These are phyloP conservation scores for Knoxdaviesia proteae DNA, from an alignment of 2,329 filamentous ascomycete genomes.

Conservation along the genomic window DNA sequence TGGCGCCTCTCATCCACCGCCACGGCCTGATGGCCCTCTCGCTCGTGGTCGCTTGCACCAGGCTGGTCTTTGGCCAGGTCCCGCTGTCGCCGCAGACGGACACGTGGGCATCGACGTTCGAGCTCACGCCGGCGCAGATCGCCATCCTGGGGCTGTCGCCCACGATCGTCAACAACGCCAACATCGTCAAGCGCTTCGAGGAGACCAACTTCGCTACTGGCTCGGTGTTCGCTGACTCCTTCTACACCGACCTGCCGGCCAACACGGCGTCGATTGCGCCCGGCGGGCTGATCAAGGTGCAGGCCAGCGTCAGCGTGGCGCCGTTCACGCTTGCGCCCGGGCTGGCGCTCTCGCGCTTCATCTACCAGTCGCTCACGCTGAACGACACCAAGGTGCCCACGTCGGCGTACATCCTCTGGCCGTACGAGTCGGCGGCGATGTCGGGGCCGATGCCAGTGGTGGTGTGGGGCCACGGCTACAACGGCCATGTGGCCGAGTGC, in stretches of 20 bases:
- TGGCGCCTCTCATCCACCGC: too few species aligned
- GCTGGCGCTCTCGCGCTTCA: constrained; percentile 23
- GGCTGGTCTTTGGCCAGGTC: too few species aligned
- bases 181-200: constrained; percentile 10
- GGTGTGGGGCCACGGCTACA: constrained; percentile 23
- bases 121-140: constrained; percentile 9
- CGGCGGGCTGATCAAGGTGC: constrained; percentile 18
- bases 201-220: constrained; percentile 13
- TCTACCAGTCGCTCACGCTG: constrained; percentile 23
- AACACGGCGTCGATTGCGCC: constrained; percentile 7
- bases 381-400: constrained; percentile 24
- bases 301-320: constrained; percentile 16
- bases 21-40: too few species aligned
- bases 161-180: constrained; percentile 6
- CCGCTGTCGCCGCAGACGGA: constrained; percentile 3
- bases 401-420: constrained; percentile 29
- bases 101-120: constrained; percentile 12
- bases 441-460: constrained; percentile 12
- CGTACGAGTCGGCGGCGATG: constrained; percentile 10
- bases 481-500: constrained; percentile 16
- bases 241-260: constrained; percentile 15
- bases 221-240: constrained; percentile 14
- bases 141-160: constrained; percentile 7
- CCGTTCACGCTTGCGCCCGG: constrained; percentile 18
- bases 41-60: too few species aligned